Evolutionary conservation across 345 rosid genomes (phyloP), one percentile per base, ranked within the genome.

Genomic region (Laguncularia racemosa): DNA sequence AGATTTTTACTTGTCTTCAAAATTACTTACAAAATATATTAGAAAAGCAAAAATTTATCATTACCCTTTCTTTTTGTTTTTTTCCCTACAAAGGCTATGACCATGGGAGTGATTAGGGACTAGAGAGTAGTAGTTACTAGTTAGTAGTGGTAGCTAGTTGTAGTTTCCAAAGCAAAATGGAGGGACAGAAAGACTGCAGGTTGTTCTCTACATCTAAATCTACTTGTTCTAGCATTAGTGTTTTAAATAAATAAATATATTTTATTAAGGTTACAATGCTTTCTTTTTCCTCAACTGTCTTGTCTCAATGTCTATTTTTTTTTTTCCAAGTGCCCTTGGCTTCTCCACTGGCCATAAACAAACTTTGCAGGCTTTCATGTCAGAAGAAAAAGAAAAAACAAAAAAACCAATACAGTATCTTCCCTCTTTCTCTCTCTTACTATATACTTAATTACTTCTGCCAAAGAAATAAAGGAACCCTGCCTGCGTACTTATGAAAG

Each of bases 221-320:
- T 47, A 47, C 50, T 14, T 14, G 50, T 47, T 14, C 16, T 47
- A 3, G 16, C n/a, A 7, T 14, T 16, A 1, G 13, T 47, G 9
- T 47, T 57, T 20, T 52, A 49, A 38, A 58, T 48, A 46, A 56
- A 53, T 23, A 54, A 45, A 18, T 56, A 1, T 46, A 44, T 48
- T 13, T 54, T 9, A n/a, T 48, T 57, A 58, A 44, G 38, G 61
- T 18, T 46, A 17, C 20, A 61, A 66, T 72, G 70, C 15, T 13
- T 12, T 19, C 13, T 14, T 38, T 14, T 46, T 33, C 26, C 12
- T 57, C 62, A 74, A 69, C 67, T 76, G 84, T 86, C 86, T 82
- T 84, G 95, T 82, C 87, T 71, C 76, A 72, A 48, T 33, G 69
- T 70, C 84, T 71, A 78, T 76, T 72, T 76, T 76, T 77, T 71